Evolutionary conservation across 805 yeast genomes (phyloP), one percentile per base, ranked within the genome.

Genomic region (Saccharomyces mikatae): DNA sequence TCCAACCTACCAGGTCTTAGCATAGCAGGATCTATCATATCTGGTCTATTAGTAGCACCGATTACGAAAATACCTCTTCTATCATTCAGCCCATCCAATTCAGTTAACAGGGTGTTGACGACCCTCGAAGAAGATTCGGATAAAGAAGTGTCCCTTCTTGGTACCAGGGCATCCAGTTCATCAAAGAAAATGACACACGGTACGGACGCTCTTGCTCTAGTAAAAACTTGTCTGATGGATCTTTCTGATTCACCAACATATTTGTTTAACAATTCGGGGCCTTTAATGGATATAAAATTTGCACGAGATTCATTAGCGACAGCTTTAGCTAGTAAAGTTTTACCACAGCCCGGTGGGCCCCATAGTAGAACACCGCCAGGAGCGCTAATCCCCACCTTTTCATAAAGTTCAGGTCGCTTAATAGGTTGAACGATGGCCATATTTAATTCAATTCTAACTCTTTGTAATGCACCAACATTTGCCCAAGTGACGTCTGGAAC

Each of bases 321-420:
- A 1, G 99, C 99, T 65, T 94, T 94, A 0, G 98, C 98, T 29
- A 94, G 75, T 50, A 94, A 76, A 0, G 99, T 94, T 68, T 94
- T 94, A 78, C 99, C 99, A 74, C 98, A 94, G 41, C 99, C 99
- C 2, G 99, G 99, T 1, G 99, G 99, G 0, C 99, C 99, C 99
- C 99, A 94, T 77, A 94, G 80, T 27, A 94, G 73, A 1, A 94
- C 99, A 54, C 99, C 99, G 0, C 96, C 90, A 2, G 98, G 98
- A 0, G 97, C 97, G 53, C 89, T 82, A 47, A 94, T 91, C 70
- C 99, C 99, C 10, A 91, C 97, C 56, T 84, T 82, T 58, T 82
- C 84, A 66, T 87, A 94, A 22, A 92, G 73, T 58, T 92, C 97
- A 1, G 99, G 99, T 59, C 88, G 81, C 64, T 86, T 84, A 61